phyloP scores from a whole-genome alignment of 116 monocot species.

The Posidonia oceanica region DNA sequence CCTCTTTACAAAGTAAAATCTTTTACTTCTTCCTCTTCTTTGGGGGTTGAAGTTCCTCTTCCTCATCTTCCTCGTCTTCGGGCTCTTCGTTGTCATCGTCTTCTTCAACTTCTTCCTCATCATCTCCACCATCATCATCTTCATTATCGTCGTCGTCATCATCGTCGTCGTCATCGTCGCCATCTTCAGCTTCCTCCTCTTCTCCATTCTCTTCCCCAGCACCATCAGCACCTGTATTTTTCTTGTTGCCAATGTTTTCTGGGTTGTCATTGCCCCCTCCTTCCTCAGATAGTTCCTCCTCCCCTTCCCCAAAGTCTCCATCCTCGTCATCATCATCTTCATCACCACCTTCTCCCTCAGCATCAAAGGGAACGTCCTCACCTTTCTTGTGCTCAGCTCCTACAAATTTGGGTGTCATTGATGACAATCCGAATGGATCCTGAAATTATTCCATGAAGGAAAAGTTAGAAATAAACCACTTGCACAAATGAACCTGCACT shows the following conservation, averaged over 20 bases:
- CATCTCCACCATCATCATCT: constrained; percentile 16
- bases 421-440: constrained; percentile 5
- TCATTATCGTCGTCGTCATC: constrained; percentile 19
- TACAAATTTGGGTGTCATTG: not conserved
- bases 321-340: constrained; percentile 17
- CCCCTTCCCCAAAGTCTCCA: constrained; percentile 23
- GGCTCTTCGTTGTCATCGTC: constrained; percentile 10
- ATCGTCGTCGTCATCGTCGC: constrained; percentile 11
- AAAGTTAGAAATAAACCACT: not conserved
- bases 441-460: constrained; percentile 6
- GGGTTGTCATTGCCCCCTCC: constrained; percentile 20
- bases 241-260: constrained; percentile 10
- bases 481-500: not conserved
- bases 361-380: constrained; percentile 17
- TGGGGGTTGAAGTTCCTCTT: constrained; percentile 37
- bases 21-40: constrained; percentile 63
- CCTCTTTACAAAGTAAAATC: not conserved
- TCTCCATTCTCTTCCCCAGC: constrained; percentile 17
- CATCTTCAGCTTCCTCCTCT: constrained; percentile 9
- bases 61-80: constrained; percentile 33
- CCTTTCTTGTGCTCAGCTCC: not conserved
- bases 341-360: constrained; percentile 23
- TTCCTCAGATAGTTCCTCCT: constrained; percentile 21
- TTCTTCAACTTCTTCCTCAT: constrained; percentile 11
- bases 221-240: constrained; percentile 13